Base-by-base conservation (phyloP, 2,329 filamentous ascomycete species). In the Sclerotiophoma versabilis region DNA sequence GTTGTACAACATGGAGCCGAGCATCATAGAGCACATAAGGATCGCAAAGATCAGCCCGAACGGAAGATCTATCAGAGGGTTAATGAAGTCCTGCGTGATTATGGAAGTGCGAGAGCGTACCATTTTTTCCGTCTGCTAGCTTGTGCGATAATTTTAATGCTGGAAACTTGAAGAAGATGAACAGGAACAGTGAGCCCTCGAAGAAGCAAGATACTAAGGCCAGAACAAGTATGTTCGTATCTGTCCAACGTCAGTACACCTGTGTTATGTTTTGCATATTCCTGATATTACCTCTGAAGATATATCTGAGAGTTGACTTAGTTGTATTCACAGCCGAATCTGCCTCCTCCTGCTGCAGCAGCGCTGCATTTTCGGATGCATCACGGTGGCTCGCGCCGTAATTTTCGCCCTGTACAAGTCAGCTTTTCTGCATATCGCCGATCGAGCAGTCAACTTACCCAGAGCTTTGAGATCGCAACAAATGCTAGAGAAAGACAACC, bases 151-250 rank as follows among this genome's bases (percentile, higher is more conserved):
- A 57, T 48, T 69, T 80, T n/a, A 87, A 72, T 3, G 83, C 80
- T 1, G 83, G 80, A 0, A 83, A 82, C 80, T 84, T 86, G 74
- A 85, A 86, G 69, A 86, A 87, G 51, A 87, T 82, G 63, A 86
- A 86, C 10, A 87, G 76, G 63, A 86, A 87, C 76, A 87, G 83
- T 23, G 82, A 79, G 17, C 83, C 83, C 70, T 87, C 85, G 62
- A 87, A 86, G 65, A 84, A 79, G 53, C 80, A 84, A 4, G 82
- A 82, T 3, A 80, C 77, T 34, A 86, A 69, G 2, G 76, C 79
- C 4, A 87, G 73, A 2, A 81, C 76, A 15, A 84, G 65, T 45
- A 86, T 79, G 2, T 79, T 77, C 33, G 77, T 78, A 62, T 83
- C 79, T 60, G 49, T 32, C 29, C 22, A 19, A 33, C 1, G 37